These are phyloP conservation scores for Evernia prunastri DNA, from an alignment of 495 filamentous ascomycete genomes.

Conservation along the genomic window DNA sequence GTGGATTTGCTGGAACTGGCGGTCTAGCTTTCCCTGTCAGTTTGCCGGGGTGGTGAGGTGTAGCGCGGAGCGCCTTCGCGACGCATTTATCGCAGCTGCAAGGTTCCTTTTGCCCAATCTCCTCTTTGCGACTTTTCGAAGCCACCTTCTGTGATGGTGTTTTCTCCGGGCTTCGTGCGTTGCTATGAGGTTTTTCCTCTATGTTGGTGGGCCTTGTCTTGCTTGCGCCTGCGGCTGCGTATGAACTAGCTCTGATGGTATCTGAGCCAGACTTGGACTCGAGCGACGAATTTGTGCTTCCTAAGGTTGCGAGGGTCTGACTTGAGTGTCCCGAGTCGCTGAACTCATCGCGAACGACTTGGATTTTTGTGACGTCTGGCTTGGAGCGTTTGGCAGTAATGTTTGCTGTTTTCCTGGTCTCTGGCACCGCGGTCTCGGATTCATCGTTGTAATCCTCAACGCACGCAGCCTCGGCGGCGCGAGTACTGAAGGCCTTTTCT, in stretches of 20 bases:
- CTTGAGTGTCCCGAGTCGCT: slow-evolving; percentile 63
- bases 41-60: slow-evolving; percentile 7
- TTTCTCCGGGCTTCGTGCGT: slow-evolving; percentile 24
- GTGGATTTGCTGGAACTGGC: slow-evolving; percentile 8
- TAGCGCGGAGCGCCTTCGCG: slow-evolving; percentile 11
- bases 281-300: slow-evolving; percentile 46
- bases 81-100: slow-evolving; percentile 16
- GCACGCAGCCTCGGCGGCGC: slow-evolving; percentile 35
- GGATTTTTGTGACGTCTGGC: slow-evolving; percentile 34
- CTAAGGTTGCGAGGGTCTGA: slow-evolving; percentile 52
- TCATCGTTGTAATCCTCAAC: slow-evolving; percentile 55
- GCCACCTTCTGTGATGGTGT: slow-evolving; percentile 28
- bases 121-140: slow-evolving; percentile 35
- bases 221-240: slow-evolving; percentile 6
- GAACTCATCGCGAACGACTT: slow-evolving; percentile 38
- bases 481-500: slow-evolving; percentile 21
- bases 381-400: slow-evolving; percentile 50
- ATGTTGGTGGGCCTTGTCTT: slow-evolving; percentile 14
- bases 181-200: slow-evolving; percentile 15
- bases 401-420: slow-evolving; percentile 47
- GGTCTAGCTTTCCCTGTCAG: slow-evolving; percentile 7
- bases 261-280: slow-evolving; percentile 40
- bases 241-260: slow-evolving; percentile 38
- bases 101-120: slow-evolving; percentile 19
- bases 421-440: slow-evolving; percentile 39